Percentiles rank a stretch among this genome's conserved stretches.
Conservation (phyloP, 345 rosid genomes). For the Hirschfeldia incana region DNA sequence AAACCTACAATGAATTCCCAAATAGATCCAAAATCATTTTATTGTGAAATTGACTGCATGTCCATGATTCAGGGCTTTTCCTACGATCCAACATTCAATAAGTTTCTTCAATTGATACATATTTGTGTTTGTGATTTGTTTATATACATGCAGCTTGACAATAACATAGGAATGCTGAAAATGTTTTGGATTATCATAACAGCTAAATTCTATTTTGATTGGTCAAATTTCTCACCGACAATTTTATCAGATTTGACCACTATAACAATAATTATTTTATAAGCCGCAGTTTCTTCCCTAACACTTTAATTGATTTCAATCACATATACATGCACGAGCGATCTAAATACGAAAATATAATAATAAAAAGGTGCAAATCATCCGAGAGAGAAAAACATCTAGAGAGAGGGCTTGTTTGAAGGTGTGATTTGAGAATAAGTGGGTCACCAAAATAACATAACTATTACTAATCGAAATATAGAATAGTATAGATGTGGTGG, state of each 20-base stretch:
- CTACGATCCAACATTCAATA: constrained; percentile 31
- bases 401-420: constrained; percentile 31
- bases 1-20: constrained; percentile 19
- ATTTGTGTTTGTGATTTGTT: constrained; percentile 3
- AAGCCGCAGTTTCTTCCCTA: neutral
- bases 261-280: constrained; percentile 3
- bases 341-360: neutral
- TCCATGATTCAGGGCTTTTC: constrained; percentile 43
- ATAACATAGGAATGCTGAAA: neutral
- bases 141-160: neutral
- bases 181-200: constrained; percentile 10
- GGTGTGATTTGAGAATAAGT: constrained; percentile 26
- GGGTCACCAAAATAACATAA: constrained; percentile 9
- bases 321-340: constrained; percentile 28
- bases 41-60: constrained; percentile 32
- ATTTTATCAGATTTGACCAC: constrained; percentile 12
- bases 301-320: neutral
- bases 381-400: constrained; percentile 35
- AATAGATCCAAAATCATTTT: constrained; percentile 35
- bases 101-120: constrained; percentile 10
- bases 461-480: no score
- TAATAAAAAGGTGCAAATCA: constrained; percentile 16
- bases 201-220: constrained; percentile 28
- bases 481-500: no score
- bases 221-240: constrained; percentile 21